These are phyloP conservation scores for Candida coleopterorum DNA, from an alignment of 805 yeast genomes.

Conservation along the genomic window DNA sequence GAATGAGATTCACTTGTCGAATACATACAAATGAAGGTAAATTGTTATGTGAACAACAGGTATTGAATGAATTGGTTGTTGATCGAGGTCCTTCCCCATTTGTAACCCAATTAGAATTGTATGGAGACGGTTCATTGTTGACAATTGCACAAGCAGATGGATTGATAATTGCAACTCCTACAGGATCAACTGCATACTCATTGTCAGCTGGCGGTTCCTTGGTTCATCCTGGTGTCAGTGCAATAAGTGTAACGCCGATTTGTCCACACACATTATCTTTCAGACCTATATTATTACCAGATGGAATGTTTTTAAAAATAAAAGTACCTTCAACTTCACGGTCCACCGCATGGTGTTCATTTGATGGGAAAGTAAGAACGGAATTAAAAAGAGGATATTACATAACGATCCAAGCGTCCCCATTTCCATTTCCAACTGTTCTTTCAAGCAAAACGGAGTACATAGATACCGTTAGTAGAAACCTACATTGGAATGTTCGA, in stretches of 20 bases:
- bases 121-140: slow-evolving; percentile 78
- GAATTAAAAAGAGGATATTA: slow-evolving; percentile 82
- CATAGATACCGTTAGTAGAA: slow-evolving; percentile 78
- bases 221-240: slow-evolving; percentile 91
- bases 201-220: slow-evolving; percentile 93
- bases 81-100: slow-evolving; percentile 94
- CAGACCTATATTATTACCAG: slow-evolving; percentile 88
- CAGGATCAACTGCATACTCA: slow-evolving; percentile 95
- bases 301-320: slow-evolving; percentile 80
- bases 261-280: slow-evolving; percentile 95
- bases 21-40: slow-evolving; percentile 52
- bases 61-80: slow-evolving; percentile 82
- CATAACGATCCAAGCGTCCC: slow-evolving; percentile 78
- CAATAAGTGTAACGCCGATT: slow-evolving; percentile 89
- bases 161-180: slow-evolving; percentile 85
- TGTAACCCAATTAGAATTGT: slow-evolving; percentile 82
- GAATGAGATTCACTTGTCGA: slow-evolving; percentile 86
- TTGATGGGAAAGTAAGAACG: slow-evolving; percentile 87
- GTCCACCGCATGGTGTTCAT: slow-evolving; percentile 94
- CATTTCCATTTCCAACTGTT: slow-evolving; percentile 93
- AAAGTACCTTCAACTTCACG: slow-evolving; percentile 76
- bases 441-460: slow-evolving; percentile 68
- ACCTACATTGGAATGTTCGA: slow-evolving; percentile 90
- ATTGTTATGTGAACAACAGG: slow-evolving; percentile 64
- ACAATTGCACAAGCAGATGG: slow-evolving; percentile 96